These are phyloP conservation scores for Puccinellia tenuiflora DNA, from an alignment of 176 grass and related monocot genomes.

Conservation along the genomic window DNA sequence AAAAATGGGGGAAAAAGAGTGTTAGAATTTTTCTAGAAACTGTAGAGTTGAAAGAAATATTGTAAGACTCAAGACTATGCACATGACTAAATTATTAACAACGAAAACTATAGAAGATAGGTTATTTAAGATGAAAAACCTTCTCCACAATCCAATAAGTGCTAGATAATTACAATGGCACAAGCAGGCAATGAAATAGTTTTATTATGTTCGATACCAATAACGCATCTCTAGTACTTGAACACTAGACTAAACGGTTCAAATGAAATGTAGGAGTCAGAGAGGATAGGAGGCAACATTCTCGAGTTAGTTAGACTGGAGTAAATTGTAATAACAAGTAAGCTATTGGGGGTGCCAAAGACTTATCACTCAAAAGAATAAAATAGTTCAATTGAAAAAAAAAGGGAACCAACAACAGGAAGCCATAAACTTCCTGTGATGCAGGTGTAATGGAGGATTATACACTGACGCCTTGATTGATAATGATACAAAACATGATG, in stretches of 20 bases:
- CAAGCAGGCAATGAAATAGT: background rate
- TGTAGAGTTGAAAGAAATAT: background rate
- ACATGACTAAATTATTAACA: background rate
- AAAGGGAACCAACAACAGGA: background rate
- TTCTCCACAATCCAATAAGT: background rate
- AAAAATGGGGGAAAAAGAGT: background rate
- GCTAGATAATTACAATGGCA: background rate
- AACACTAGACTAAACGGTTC: background rate
- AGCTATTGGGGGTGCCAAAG: background rate
- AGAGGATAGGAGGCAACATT: background rate
- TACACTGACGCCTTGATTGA: background rate
- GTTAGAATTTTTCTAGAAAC: constrained; percentile 10
- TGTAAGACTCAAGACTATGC: background rate
- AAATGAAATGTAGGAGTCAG: background rate
- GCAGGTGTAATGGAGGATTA: background rate
- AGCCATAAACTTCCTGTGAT: background rate
- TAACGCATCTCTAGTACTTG: background rate
- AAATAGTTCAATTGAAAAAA: background rate
- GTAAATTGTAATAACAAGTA: background rate
- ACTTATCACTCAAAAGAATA: background rate
- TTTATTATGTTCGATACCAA: background rate
- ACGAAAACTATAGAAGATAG: background rate
- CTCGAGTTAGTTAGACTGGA: background rate
- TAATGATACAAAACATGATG: background rate
- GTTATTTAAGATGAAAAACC: background rate